Conservation (phyloP, 176 grass and related monocot genomes). For the Aegilops umbellulata region DNA sequence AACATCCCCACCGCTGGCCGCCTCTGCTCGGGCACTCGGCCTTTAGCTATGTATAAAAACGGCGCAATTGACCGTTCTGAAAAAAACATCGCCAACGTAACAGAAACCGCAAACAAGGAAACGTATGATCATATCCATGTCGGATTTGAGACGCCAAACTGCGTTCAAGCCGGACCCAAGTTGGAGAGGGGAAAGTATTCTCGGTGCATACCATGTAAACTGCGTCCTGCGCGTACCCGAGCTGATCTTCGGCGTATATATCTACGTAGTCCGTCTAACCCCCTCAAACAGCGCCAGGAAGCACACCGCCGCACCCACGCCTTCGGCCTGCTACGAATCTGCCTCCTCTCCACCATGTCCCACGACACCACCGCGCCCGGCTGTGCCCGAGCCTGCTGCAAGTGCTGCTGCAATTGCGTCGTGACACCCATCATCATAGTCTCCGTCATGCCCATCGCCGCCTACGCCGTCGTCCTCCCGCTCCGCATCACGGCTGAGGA, state of each 20-base stretch:
- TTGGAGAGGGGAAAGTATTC: too few species aligned
- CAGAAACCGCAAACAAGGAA: not conserved
- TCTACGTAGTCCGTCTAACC: not conserved
- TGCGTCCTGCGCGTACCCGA: too few species aligned
- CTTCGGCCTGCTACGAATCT: not conserved
- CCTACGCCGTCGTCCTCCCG: not conserved
- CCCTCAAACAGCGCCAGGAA: not conserved
- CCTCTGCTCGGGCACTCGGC: too few species aligned
- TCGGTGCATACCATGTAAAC: too few species aligned
- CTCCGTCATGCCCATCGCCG: not conserved
- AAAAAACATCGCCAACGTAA: not conserved
- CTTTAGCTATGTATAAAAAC: not conserved
- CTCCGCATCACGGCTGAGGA: constrained; percentile 1
- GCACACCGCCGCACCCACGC: not conserved
- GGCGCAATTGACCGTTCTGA: not conserved
- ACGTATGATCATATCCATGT: not conserved
- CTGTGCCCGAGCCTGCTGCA: not conserved
- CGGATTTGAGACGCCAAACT: not conserved
- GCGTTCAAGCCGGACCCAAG: not conserved
- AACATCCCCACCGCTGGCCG: not conserved
- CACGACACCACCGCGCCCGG: not conserved
- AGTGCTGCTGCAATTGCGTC: not conserved
- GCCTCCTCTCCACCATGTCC: not conserved
- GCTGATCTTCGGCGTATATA: too few species aligned
- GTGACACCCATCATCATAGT: not conserved